Percentiles rank a stretch among this genome's conserved stretches.
Conservation (phyloP, 2,329 filamentous ascomycete genomes). For the Ophiostoma novo-ulmi region DNA sequence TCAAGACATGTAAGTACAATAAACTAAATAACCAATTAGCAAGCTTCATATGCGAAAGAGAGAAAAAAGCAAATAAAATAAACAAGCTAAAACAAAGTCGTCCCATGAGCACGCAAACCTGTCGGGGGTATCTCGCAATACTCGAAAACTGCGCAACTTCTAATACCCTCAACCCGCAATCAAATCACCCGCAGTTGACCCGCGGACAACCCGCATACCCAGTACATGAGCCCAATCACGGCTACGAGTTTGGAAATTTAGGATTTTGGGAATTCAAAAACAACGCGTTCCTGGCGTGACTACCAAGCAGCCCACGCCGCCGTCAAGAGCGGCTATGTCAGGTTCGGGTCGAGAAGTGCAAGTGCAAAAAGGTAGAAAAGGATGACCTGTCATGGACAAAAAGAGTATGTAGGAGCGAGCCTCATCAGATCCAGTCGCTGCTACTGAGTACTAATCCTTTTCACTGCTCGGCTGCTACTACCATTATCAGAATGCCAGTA, state of each 20-base stretch:
- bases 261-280: neutral
- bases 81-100: neutral
- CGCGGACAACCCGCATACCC: neutral
- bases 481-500: neutral
- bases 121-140: constrained; percentile 5
- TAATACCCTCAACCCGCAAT: neutral
- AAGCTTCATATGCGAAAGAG: neutral
- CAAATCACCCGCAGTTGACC: neutral
- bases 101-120: neutral
- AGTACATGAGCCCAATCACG: neutral
- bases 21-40: too few relatives aligned
- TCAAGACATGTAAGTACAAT: neutral
- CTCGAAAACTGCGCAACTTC: neutral
- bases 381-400: constrained; percentile 5
- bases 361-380: neutral
- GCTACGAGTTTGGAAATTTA: neutral
- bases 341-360: neutral
- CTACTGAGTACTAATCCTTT: too few relatives aligned
- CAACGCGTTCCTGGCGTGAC: constrained; percentile 12
- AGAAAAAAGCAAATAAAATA: neutral
- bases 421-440: neutral
- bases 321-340: neutral
- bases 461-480: neutral
- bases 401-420: neutral
- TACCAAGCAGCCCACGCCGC: neutral